Evolutionary conservation across 306 rosid species (phyloP).

Genomic region (Acmispon strigosus): DNA sequence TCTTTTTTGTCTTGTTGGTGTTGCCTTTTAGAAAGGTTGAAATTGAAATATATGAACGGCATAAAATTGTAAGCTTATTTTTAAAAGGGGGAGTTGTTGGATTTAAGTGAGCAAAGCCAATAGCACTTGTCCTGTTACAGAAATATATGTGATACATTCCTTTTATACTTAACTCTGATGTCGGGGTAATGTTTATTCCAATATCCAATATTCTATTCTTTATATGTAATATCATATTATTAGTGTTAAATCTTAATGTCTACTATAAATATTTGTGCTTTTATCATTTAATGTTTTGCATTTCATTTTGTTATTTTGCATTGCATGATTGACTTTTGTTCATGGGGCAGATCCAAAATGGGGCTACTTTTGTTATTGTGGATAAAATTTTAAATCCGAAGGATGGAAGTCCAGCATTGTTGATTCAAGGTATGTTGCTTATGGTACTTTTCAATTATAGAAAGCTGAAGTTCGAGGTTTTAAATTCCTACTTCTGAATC

Average conservation of each 20-base stretch:
- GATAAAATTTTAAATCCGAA: slow-evolving; percentile 67
- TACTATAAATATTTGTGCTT: neutral
- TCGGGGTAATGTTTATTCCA: neutral
- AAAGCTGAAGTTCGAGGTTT: slow-evolving; percentile 9
- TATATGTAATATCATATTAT: neutral
- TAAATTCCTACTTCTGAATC: slow-evolving; percentile 5
- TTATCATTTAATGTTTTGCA: neutral
- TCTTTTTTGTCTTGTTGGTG: neutral
- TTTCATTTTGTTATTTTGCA: slow-evolving; percentile 23
- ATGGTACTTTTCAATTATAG: neutral
- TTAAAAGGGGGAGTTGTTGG: neutral
- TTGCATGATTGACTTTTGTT: slow-evolving; percentile 26
- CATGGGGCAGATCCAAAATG: slow-evolving; percentile 62
- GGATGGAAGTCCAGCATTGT: slow-evolving; percentile 70
- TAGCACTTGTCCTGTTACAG: neutral
- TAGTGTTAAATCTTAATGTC: neutral
- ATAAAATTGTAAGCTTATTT: neutral
- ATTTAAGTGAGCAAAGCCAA: neutral
- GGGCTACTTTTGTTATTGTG: slow-evolving; percentile 72
- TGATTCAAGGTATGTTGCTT: slow-evolving; percentile 65
- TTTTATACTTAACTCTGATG: neutral
- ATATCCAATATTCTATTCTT: slow-evolving; percentile 1
- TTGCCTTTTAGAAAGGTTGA: neutral
- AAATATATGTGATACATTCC: neutral
- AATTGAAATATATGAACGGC: slow-evolving; percentile 9